Conservation (phyloP, 192 early-diverging fungal species). For the Geosiphon pyriformis region DNA sequence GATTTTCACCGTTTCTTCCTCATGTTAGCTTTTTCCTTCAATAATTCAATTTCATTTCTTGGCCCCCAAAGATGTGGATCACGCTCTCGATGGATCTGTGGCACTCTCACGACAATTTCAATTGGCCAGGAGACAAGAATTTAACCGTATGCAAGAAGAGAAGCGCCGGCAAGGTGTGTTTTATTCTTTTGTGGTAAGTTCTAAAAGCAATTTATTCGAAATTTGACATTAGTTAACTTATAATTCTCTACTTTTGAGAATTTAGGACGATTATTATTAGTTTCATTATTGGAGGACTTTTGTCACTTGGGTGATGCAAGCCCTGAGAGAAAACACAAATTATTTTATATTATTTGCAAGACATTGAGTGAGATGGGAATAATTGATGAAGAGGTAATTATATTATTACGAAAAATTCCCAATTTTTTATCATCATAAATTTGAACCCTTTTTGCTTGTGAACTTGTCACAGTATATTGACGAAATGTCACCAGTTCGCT, state of each 20-base stretch:
- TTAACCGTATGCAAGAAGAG: conserved; percentile 31
- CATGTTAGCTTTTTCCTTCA: no score
- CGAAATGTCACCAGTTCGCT: conserved; percentile 77
- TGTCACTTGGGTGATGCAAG: conserved; percentile 82
- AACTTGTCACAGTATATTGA: conserved; percentile 62
- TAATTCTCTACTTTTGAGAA: neutral
- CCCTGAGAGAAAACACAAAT: conserved; percentile 73
- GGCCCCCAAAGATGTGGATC: no score
- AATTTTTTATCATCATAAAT: no score
- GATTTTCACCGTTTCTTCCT: no score
- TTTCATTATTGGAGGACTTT: conserved; percentile 88
- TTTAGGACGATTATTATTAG: conserved; percentile 70
- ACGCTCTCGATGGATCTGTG: no score
- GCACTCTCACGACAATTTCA: no score
- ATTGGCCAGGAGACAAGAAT: no score
- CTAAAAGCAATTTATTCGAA: neutral
- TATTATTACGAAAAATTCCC: no score
- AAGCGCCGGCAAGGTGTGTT: conserved; percentile 33
- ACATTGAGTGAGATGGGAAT: conserved; percentile 83
- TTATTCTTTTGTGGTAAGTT: neutral
- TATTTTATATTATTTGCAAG: conserved; percentile 87
- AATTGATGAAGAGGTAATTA: conserved; percentile 56
- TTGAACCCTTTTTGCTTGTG: no score
- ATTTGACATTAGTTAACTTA: neutral
- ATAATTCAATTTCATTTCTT: no score